Percentiles rank a stretch among this genome's conserved stretches.
Evolutionary conservation across 257 asterid genomes (phyloP).

Genomic region (Solanum rostratum): DNA sequence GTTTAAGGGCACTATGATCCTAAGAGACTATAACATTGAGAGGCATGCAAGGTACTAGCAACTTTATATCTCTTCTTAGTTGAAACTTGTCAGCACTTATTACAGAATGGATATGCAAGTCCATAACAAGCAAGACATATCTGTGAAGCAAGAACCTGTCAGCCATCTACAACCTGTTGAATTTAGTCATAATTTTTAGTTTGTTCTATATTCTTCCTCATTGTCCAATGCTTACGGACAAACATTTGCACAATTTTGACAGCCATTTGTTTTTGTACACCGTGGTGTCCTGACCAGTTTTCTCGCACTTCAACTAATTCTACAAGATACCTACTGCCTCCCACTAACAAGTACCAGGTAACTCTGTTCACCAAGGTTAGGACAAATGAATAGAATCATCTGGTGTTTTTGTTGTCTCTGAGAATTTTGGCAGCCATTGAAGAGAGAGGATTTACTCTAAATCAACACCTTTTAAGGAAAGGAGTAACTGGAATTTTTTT

Average conservation of each 20-base stretch:
- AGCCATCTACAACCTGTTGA: conserved; percentile 80
- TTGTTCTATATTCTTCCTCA: conserved; percentile 90
- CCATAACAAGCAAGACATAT: no score
- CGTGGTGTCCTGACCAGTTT: no score
- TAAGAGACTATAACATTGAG: neutral
- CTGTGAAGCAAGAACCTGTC: conserved; percentile 25
- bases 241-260: conserved; percentile 86
- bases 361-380: no score
- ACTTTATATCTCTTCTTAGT: no score
- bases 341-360: no score
- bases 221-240: conserved; percentile 57
- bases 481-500: neutral
- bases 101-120: neutral
- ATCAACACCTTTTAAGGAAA: neutral
- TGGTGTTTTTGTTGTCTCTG: neutral
- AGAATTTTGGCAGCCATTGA: conserved; percentile 20
- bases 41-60: neutral
- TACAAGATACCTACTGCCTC: no score
- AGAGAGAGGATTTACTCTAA: neutral
- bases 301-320: no score
- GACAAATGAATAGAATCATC: neutral
- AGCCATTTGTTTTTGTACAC: neutral
- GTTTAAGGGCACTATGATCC: neutral
- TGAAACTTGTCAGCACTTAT: no score
- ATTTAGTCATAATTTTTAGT: conserved; percentile 34